Conservation (phyloP, 108 stramenopile genomes). For the Pseudonitzschia delicatissima region DNA sequence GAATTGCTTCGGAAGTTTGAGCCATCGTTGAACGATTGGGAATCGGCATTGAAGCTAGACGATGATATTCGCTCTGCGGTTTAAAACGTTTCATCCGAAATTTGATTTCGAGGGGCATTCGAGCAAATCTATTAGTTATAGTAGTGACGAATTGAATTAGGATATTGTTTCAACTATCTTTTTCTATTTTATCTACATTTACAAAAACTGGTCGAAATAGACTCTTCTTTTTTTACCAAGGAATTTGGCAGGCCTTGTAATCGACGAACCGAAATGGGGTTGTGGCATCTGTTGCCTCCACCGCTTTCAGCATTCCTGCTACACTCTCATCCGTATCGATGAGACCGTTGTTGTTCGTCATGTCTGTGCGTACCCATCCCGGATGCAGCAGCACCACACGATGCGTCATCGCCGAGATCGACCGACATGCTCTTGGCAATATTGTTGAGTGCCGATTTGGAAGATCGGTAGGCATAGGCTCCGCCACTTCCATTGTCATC, state of each 20-base stretch:
- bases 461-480: constrained; percentile 38
- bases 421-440: constrained; percentile 32
- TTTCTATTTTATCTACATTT: too few species aligned
- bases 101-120: too few species aligned
- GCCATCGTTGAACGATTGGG: constrained; percentile 34
- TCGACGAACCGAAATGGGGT: constrained; percentile 22
- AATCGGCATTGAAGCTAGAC: constrained; percentile 36
- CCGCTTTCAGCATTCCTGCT: constrained; percentile 12
- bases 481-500: constrained; percentile 36
- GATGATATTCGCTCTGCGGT: constrained; percentile 23
- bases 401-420: constrained; percentile 29
- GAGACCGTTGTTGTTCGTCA: constrained; percentile 20
- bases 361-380: constrained; percentile 21
- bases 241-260: constrained; percentile 25
- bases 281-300: constrained; percentile 17
- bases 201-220: too few species aligned
- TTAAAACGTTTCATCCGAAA: neutral
- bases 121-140: too few species aligned
- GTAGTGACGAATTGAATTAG: neutral
- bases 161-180: neutral
- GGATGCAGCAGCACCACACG: constrained; percentile 24
- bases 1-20: constrained; percentile 3
- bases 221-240: constrained; percentile 20
- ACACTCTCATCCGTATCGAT: constrained; percentile 24
- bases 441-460: constrained; percentile 47